Conservation (phyloP, 176 grass and related monocot genomes). For the Pontederia crassipes region DNA sequence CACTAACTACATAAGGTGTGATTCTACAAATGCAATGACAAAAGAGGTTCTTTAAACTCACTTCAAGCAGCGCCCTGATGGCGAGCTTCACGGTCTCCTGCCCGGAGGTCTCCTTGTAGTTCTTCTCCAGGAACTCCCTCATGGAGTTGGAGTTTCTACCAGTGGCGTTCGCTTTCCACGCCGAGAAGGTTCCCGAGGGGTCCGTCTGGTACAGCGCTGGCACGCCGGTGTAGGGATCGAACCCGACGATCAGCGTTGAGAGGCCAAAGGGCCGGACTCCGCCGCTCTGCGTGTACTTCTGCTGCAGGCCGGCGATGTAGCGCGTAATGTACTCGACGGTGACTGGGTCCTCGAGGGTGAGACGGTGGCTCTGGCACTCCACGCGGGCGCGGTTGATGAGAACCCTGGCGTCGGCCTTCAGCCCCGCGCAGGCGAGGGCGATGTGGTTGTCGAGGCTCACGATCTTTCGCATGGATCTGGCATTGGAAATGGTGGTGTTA, state of each 20-base stretch:
- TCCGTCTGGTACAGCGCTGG: conserved; percentile 85
- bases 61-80: conserved; percentile 74
- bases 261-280: conserved; percentile 89
- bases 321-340: conserved; percentile 98
- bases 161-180: conserved; percentile 96
- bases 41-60: conserved; percentile 12
- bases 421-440: conserved; percentile 90
- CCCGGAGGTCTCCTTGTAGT: conserved; percentile 89
- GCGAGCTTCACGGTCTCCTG: conserved; percentile 92
- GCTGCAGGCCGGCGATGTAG: conserved; percentile 97
- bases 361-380: conserved; percentile 93
- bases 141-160: conserved; percentile 96
- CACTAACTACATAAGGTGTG: neutral
- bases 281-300: conserved; percentile 91
- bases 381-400: conserved; percentile 87
- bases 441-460: conserved; percentile 80
- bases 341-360: conserved; percentile 85
- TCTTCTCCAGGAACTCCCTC: conserved; percentile 95
- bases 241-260: conserved; percentile 91
- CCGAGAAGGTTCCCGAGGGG: conserved; percentile 85
- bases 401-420: conserved; percentile 89
- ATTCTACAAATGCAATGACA: neutral
- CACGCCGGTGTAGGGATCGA: conserved; percentile 68
- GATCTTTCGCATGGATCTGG: conserved; percentile 78
- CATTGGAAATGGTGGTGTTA: neutral